Evolutionary conservation across 2,329 filamentous ascomycete species (phyloP).

Genomic region (Huntiella bhutanensis): DNA sequence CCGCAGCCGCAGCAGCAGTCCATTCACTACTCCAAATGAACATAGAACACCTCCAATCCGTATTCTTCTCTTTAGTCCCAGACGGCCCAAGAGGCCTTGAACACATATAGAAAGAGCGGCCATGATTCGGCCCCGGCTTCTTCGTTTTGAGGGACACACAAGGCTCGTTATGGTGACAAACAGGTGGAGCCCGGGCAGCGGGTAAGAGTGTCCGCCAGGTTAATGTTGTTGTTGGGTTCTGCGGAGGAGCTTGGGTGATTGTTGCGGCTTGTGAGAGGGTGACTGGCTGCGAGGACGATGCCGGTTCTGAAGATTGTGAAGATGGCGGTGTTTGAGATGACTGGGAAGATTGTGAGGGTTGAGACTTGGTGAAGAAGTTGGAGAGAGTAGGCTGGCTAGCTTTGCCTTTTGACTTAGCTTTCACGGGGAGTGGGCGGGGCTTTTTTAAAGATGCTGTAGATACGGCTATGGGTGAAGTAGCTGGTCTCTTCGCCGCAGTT

Average conservation of each 20-base stretch:
- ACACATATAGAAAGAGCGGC: constrained; percentile 45
- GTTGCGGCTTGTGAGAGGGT: constrained; percentile 17
- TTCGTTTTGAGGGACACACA: constrained; percentile 73
- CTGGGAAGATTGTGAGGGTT: constrained; percentile 27
- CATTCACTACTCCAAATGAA: constrained; percentile 56
- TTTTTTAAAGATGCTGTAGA: too few species aligned
- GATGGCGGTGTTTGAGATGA: neutral
- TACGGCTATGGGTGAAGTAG: neutral
- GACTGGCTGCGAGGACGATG: constrained; percentile 1
- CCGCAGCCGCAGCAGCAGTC: constrained; percentile 16
- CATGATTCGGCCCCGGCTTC: constrained; percentile 72
- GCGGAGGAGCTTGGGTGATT: constrained; percentile 44
- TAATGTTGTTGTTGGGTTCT: constrained; percentile 32
- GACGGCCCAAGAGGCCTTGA: constrained; percentile 62
- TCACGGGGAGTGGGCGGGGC: too few species aligned
- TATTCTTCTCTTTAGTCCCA: constrained; percentile 65
- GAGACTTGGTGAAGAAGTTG: constrained; percentile 47
- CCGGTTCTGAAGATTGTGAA: neutral
- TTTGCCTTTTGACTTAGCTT: constrained; percentile 12
- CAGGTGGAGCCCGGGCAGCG: neutral
- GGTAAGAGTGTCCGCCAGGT: constrained; percentile 70
- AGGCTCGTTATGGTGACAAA: constrained; percentile 72
- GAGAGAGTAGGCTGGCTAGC: constrained; percentile 39
- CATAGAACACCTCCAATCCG: constrained; percentile 72
- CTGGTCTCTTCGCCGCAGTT: constrained; percentile 15